These are phyloP conservation scores for Trichoderma reesei DNA, from an alignment of 495 filamentous ascomycete species.

Conservation along the genomic window DNA sequence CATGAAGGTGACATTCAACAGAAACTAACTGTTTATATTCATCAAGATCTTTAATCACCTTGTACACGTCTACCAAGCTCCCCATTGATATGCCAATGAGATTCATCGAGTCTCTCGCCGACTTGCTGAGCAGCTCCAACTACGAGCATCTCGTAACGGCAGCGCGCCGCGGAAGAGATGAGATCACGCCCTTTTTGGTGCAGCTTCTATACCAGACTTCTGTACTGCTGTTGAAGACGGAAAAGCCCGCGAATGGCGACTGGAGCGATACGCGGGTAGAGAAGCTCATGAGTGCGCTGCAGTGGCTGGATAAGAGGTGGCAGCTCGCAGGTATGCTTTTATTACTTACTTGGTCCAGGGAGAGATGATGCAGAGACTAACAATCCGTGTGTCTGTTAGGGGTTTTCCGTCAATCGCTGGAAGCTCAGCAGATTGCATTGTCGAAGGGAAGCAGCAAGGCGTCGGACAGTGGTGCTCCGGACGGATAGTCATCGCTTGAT, in stretches of 20 bases:
- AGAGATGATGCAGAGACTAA: neutral
- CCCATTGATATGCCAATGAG: neutral
- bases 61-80: neutral
- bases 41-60: neutral
- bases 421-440: neutral
- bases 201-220: neutral
- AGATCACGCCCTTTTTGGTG: neutral
- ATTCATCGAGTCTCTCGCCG: neutral
- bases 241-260: neutral
- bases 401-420: neutral
- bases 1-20: neutral
- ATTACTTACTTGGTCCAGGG: neutral
- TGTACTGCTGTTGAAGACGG: neutral
- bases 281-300: neutral
- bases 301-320: neutral
- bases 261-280: neutral
- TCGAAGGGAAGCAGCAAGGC: neutral
- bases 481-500: neutral
- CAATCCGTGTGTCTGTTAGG: neutral
- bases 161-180: neutral
- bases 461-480: neutral
- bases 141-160: neutral
- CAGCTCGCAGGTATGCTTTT: neutral
- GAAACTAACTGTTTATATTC: neutral
- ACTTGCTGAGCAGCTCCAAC: neutral